Percentiles rank a stretch among this genome's conserved stretches.
phyloP scores from a whole-genome alignment of 805 yeast species.

The Candida easanensis region DNA sequence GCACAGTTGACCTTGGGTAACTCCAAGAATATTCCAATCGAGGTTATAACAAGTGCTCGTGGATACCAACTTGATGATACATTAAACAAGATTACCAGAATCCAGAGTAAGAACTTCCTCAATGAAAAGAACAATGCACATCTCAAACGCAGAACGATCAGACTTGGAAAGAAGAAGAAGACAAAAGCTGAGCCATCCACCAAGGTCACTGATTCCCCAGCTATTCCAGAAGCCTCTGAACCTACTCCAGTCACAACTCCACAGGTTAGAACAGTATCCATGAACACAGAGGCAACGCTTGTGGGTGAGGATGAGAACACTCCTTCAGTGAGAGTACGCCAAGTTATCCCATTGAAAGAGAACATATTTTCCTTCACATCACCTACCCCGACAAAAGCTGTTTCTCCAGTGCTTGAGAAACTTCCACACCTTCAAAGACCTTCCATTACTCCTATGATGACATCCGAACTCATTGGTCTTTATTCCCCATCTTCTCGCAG shows the following conservation, averaged over 20 bases:
- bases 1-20: slow-evolving; percentile 14
- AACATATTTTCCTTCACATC: not conserved
- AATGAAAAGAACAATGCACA: slow-evolving; percentile 22
- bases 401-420: slow-evolving; percentile 19
- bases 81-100: slow-evolving; percentile 23
- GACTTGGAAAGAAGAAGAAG: slow-evolving; percentile 16
- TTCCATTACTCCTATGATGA: slow-evolving; percentile 18
- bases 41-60: slow-evolving; percentile 13
- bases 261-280: slow-evolving; percentile 14
- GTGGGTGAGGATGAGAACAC: slow-evolving; percentile 12
- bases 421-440: slow-evolving; percentile 12
- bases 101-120: slow-evolving; percentile 24
- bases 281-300: slow-evolving; percentile 22
- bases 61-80: slow-evolving; percentile 19
- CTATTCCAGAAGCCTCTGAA: too few species aligned
- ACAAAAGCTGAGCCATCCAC: not conserved
- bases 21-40: slow-evolving; percentile 25
- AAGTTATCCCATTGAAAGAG: not conserved
- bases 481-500: slow-evolving; percentile 16
- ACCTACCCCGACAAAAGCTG: slow-evolving; percentile 1
- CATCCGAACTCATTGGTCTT: slow-evolving; percentile 8
- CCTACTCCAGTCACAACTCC: not conserved
- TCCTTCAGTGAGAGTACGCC: not conserved
- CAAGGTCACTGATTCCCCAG: too few species aligned
- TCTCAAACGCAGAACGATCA: slow-evolving; percentile 24